Evolutionary conservation across 2,329 filamentous ascomycete species (phyloP), one percentile per base, ranked within the genome.

Genomic region (Penicillium sp.): DNA sequence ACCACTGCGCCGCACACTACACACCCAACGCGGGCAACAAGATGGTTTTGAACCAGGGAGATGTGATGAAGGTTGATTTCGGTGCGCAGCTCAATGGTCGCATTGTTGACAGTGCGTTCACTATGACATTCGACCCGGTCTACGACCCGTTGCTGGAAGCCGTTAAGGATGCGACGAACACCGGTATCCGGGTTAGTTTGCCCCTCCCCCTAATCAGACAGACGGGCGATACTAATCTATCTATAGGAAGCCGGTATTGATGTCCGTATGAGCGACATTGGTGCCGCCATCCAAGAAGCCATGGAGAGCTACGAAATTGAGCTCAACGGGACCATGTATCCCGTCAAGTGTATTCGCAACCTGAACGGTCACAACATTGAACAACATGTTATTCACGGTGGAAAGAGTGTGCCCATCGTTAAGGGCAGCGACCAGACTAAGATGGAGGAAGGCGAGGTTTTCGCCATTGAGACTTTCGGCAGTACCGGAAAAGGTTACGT

Each of bases 391-490:
- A 96, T 96, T 64, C 92, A 96, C 75, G 91, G 92, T 52, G 88
- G 73, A 48, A 96, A 96, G 81, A 91, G 89, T 61, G 90, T 96
- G 47, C 93, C 92, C 0, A 96, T 96, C 65, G 90, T 96, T 59
- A 95, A 95, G 79, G 87, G 85, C 57, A 83, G 84, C 57, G 90
- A 95, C 67, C 85, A 87, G 70, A 95, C 90, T 47, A 96, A 95
- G 81, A 97, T 97, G 93, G 92, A 96, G 76, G 93, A 96, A 75
- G 91, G 91, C 39, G 92, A 97, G 68, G 86, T 91, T 16, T 97
- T 95, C 72, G 92, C 92, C 59, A 95, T 96, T 64, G 92, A 96
- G 78, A 96, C 92, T 0, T 96, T 96, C 72, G 93, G 92, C 55
- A 94, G 88, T 70, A 96, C 92, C 21, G 93, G 92, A 59, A 92